Evolutionary conservation across 73 alveolate genomes (phyloP), one percentile per base, ranked within the genome.

Genomic region (Paramecium octaurelia): DNA sequence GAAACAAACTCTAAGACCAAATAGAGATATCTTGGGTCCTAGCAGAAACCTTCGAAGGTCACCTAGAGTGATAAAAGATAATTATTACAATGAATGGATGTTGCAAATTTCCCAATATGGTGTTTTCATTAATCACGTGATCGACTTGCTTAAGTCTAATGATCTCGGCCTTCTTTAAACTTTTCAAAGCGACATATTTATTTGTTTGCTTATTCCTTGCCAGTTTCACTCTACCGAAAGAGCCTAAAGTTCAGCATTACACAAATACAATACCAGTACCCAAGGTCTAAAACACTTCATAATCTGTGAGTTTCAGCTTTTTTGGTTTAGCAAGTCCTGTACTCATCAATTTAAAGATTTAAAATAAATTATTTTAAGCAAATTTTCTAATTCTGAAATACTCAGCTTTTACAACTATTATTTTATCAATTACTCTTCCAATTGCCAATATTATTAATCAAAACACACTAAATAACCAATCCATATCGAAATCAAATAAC

Each of bases 151-250:
- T 97, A 58, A 96, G 96, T 89, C 98, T 92, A 48, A 98, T 96
- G 73, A 98, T 97, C 92, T 96, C 99, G 27, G 98, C 96, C 85
- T 98, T 98, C 96, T 96, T 96, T 69, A 97, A 95, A 85, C 97
- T 95, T 93, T 98, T 98, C 70, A 98, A 93, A 20, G 99, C 99
- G 86, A 94, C 95, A 27, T 96, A 97, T 86, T 95, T 96, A 54
- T 93, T 68, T 8, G 93, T 93, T 75, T 68, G 73, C 77, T 92
- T 94, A 84, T 92, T 96, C 71, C 94, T 97, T 43, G 97, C 98
- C 59, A 98, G 96, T 93, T 98, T 94, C 50, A 98, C 99, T 92
- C 97, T 94, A 44, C 99, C 99, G 92, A 92, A 98, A 50, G 99
- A 93, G 16, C 95, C 95, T 92, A 64, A 14, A 68, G 21, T 68